These are phyloP conservation scores for Kodamaea sagamina DNA, from an alignment of 805 yeast species.

Conservation along the genomic window DNA sequence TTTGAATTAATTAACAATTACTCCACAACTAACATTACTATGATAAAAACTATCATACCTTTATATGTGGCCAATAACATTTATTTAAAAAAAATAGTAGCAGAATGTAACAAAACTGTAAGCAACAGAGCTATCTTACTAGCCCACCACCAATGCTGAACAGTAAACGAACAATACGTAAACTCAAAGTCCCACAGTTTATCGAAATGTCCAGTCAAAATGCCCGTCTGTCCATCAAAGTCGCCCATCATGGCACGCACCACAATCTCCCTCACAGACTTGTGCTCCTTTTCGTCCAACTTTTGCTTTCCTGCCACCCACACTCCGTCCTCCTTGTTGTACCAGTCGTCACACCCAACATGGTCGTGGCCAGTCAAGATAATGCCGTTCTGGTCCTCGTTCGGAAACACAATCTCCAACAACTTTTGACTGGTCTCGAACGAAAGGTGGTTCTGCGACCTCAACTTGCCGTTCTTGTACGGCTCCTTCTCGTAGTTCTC, in stretches of 20 bases:
- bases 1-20: too few species aligned
- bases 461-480: constrained; percentile 66
- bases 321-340: constrained; percentile 45
- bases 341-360: constrained; percentile 81
- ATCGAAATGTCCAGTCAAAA: constrained; percentile 73
- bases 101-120: constrained; percentile 26
- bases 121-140: constrained; percentile 54
- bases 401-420: constrained; percentile 68
- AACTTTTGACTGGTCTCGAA: constrained; percentile 66
- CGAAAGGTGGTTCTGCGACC: constrained; percentile 85
- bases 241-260: constrained; percentile 97
- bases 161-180: constrained; percentile 73
- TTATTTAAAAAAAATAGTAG: constrained; percentile 2
- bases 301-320: constrained; percentile 62
- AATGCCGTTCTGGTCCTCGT: constrained; percentile 65
- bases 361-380: constrained; percentile 96
- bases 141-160: constrained; percentile 97
- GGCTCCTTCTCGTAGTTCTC: constrained; percentile 58
- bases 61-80: too few species aligned
- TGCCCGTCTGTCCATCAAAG: constrained; percentile 84
- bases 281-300: constrained; percentile 23
- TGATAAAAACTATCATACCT: too few species aligned
- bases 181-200: constrained; percentile 67
- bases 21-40: too few species aligned
- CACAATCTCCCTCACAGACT: constrained; percentile 70